Evolutionary conservation across 306 rosid species (phyloP).

Genomic region (Notholithocarpus densiflorus): DNA sequence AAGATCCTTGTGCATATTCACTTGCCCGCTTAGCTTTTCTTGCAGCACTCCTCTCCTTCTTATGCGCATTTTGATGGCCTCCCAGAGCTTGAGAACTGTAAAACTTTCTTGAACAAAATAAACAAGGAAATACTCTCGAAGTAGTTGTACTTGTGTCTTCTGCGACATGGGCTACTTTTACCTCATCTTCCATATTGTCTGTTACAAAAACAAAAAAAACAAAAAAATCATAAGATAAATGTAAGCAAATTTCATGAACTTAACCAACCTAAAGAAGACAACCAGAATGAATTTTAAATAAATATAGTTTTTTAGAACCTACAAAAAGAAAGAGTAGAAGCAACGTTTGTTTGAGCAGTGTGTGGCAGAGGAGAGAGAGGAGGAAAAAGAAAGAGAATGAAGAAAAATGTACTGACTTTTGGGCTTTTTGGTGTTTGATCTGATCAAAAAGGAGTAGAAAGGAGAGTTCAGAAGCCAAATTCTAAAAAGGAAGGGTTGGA

Average conservation of each 20-base stretch:
- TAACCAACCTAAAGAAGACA: neutral
- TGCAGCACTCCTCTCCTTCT: constrained; percentile 74
- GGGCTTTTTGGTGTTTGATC: constrained; percentile 25
- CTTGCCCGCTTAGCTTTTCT: constrained; percentile 54
- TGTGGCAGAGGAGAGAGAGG: constrained; percentile 9
- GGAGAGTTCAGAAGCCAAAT: constrained; percentile 44
- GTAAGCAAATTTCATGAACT: neutral
- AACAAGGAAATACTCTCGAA: constrained; percentile 65
- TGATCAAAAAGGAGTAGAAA: constrained; percentile 26
- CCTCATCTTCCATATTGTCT: constrained; percentile 42
- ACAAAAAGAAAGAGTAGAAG: constrained; percentile 16
- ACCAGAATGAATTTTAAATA: neutral
- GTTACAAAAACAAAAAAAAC: constrained; percentile 14
- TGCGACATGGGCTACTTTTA: constrained; percentile 18
- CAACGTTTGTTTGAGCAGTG: neutral
- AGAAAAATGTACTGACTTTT: neutral
- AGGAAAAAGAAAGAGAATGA: neutral
- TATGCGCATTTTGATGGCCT: constrained; percentile 95
- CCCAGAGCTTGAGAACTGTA: constrained; percentile 85
- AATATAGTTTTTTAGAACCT: neutral
- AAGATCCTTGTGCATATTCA: constrained; percentile 20
- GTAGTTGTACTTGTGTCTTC: constrained; percentile 20
- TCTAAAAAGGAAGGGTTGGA: constrained; percentile 34
- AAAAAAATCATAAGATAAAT: neutral
- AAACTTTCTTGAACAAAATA: constrained; percentile 73